Evolutionary conservation across 164 flowering plant species (phyloP).

Genomic region (Platanus orientalis): DNA sequence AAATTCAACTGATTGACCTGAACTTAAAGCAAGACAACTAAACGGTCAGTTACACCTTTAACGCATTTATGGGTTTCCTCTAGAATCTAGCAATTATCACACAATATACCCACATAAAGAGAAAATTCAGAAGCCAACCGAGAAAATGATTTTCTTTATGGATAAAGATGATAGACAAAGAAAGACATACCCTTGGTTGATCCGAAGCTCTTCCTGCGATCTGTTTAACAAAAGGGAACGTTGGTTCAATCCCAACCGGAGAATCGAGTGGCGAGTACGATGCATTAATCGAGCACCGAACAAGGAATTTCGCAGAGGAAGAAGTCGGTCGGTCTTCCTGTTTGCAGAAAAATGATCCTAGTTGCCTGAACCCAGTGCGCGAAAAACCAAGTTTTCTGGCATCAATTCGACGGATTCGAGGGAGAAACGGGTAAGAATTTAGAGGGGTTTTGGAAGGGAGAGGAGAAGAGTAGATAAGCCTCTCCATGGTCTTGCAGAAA

Average conservation of each 20-base stretch:
- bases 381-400: slow-evolving; percentile 23
- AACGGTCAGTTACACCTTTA: no score
- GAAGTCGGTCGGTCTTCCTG: slow-evolving; percentile 18
- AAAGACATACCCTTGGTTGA: slow-evolving; percentile 31
- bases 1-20: no score
- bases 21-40: no score
- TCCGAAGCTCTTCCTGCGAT: slow-evolving; percentile 13
- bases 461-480: slow-evolving; percentile 57
- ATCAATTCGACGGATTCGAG: slow-evolving; percentile 29
- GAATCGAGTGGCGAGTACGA: slow-evolving; percentile 8
- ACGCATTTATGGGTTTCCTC: no score
- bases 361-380: slow-evolving; percentile 18
- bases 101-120: not conserved
- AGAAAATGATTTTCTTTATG: not conserved
- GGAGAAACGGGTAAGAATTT: slow-evolving; percentile 25
- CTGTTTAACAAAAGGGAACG: slow-evolving; percentile 16
- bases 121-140: not conserved
- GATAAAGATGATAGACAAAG: not conserved
- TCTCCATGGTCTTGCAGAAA: slow-evolving; percentile 62
- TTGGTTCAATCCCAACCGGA: slow-evolving; percentile 13
- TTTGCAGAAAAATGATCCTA: slow-evolving; percentile 32
- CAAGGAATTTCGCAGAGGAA: not conserved
- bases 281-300: not conserved
- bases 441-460: slow-evolving; percentile 29
- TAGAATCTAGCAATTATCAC: no score